Evolutionary conservation across 1,284 basidiomycete genomes (phyloP).

Genomic region (Trametes pubescens): DNA sequence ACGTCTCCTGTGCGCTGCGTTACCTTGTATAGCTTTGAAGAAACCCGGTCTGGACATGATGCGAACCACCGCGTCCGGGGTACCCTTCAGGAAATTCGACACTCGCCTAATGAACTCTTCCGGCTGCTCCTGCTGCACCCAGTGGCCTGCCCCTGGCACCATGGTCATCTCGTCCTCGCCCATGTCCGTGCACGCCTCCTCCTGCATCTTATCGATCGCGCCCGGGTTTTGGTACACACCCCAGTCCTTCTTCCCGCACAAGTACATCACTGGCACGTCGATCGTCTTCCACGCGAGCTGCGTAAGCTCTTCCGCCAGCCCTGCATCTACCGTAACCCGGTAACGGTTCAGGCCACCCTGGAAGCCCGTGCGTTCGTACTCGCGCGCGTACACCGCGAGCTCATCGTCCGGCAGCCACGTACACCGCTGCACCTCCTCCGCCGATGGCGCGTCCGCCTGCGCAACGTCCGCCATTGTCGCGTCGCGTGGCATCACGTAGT

Average conservation of each 20-base stretch:
- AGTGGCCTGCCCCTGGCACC: conserved; percentile 66
- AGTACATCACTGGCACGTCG: conserved; percentile 59
- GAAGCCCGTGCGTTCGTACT: conserved; percentile 63
- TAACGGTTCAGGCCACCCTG: conserved; percentile 70
- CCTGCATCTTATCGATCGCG: conserved; percentile 53
- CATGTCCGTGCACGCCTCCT: conserved; percentile 39
- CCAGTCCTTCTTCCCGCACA: conserved; percentile 65
- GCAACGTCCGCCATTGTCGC: conserved; percentile 62
- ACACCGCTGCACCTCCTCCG: conserved; percentile 40
- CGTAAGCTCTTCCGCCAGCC: conserved; percentile 30
- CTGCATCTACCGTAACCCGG: conserved; percentile 43
- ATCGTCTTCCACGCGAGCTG: conserved; percentile 49
- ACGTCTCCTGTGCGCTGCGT: background rate
- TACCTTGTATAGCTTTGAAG: background rate
- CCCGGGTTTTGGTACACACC: conserved; percentile 64
- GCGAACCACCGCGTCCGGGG: background rate
- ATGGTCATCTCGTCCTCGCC: conserved; percentile 57
- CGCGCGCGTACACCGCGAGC: conserved; percentile 55
- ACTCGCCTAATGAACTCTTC: conserved; percentile 43
- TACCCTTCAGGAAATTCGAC: background rate
- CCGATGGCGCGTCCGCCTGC: conserved; percentile 36
- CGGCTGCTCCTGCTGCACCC: conserved; percentile 59
- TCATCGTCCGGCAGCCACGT: conserved; percentile 60
- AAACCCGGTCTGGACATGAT: background rate
- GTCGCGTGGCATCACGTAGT: conserved; percentile 66